These are phyloP conservation scores for Magnusiomyces paraingens DNA, from an alignment of 1,139 yeast species.

Conservation along the genomic window DNA sequence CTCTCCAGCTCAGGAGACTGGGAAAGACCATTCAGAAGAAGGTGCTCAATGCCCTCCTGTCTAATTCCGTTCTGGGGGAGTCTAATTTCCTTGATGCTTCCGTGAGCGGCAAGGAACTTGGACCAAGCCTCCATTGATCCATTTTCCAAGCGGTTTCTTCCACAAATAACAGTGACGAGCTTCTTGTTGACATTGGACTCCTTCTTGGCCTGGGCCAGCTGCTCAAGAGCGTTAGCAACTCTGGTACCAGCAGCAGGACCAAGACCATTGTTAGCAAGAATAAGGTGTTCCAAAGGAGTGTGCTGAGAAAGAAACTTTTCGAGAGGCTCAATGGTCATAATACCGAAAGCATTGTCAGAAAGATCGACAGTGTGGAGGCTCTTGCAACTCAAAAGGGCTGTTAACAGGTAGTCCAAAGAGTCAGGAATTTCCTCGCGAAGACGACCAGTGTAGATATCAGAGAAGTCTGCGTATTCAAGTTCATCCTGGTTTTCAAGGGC, in stretches of 20 bases:
- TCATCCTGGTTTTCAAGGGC: slow-evolving; percentile 40
- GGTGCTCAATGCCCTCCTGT: slow-evolving; percentile 78
- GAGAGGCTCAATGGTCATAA: slow-evolving; percentile 87
- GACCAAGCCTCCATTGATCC: slow-evolving; percentile 66
- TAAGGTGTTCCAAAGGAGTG: slow-evolving; percentile 72
- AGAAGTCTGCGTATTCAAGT: slow-evolving; percentile 64
- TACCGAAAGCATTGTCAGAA: slow-evolving; percentile 94
- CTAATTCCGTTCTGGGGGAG: slow-evolving; percentile 95
- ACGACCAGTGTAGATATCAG: slow-evolving; percentile 92
- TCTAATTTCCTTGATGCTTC: slow-evolving; percentile 63
- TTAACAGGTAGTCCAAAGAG: slow-evolving; percentile 64
- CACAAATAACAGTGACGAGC: slow-evolving; percentile 80
- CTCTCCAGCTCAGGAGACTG: slow-evolving; percentile 54
- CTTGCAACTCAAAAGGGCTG: slow-evolving; percentile 63
- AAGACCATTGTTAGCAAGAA: slow-evolving; percentile 90
- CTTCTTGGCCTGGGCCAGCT: slow-evolving; percentile 60
- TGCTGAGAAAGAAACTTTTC: slow-evolving; percentile 74
- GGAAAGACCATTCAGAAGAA: slow-evolving; percentile 66
- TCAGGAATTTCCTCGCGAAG: slow-evolving; percentile 90
- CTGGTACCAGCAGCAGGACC: slow-evolving; percentile 97
- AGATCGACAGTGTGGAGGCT: slow-evolving; percentile 68
- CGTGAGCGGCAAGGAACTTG: slow-evolving; percentile 71
- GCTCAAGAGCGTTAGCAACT: slow-evolving; percentile 77
- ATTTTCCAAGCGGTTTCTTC: slow-evolving; percentile 92
- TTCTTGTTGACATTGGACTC: slow-evolving; percentile 36